These are phyloP conservation scores for Calcarisporium arbuscula DNA, from an alignment of 2,329 filamentous ascomycete genomes.

Conservation along the genomic window DNA sequence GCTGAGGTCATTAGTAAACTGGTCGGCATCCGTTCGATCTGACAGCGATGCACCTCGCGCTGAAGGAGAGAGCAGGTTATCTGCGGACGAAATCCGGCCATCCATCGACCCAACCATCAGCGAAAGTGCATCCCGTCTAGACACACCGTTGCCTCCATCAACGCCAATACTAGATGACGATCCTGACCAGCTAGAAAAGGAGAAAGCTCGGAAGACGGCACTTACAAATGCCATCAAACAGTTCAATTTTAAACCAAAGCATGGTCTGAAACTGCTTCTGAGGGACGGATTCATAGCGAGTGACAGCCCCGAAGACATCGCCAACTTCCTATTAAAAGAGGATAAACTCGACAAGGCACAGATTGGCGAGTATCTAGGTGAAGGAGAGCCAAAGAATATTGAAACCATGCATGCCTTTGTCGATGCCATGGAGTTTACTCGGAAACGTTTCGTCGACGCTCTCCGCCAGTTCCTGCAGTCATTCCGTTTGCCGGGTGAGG, in stretches of 20 bases:
- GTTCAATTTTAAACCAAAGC: constrained; percentile 98
- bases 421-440: constrained; percentile 87
- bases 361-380: constrained; percentile 89
- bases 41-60: constrained; percentile 36
- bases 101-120: constrained; percentile 64
- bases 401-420: constrained; percentile 99
- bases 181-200: constrained; percentile 86
- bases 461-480: constrained; percentile 87
- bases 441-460: constrained; percentile 87
- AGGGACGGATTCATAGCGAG: constrained; percentile 83
- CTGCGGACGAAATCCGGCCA: constrained; percentile 42
- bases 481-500: constrained; percentile 91
- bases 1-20: constrained; percentile 83
- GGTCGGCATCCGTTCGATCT: constrained; percentile 63
- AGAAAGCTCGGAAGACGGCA: constrained; percentile 90
- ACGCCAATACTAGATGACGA: constrained; percentile 79
- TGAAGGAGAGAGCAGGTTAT: constrained; percentile 30
- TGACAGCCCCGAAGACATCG: constrained; percentile 74
- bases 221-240: constrained; percentile 80
- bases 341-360: constrained; percentile 85
- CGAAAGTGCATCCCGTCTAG: constrained; percentile 55
- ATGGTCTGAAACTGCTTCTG: constrained; percentile 77
- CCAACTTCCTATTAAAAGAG: constrained; percentile 71
- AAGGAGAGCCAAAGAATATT: constrained; percentile 88
- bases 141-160: constrained; percentile 51